These are phyloP conservation scores for Aspergillus wentii DNA, from an alignment of 495 filamentous ascomycete genomes.

Conservation along the genomic window DNA sequence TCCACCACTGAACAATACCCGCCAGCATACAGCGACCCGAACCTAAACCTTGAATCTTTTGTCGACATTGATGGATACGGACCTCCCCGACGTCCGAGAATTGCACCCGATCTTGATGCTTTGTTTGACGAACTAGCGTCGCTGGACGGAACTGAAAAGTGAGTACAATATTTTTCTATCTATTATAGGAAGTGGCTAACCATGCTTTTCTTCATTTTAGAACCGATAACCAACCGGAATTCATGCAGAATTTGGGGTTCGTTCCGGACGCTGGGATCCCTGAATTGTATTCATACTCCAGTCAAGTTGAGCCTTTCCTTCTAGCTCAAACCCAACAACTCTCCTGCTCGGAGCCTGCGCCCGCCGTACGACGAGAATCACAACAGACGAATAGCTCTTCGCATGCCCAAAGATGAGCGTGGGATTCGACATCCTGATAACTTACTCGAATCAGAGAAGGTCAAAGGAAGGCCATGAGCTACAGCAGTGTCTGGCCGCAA, in stretches of 20 bases:
- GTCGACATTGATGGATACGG: constrained; percentile 32
- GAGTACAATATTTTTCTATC: constrained; percentile 6
- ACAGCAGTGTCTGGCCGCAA: no score
- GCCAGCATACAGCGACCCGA: constrained; percentile 24
- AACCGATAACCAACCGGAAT: constrained; percentile 35
- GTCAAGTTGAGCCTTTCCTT: constrained; percentile 35
- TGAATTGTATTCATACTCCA: constrained; percentile 33
- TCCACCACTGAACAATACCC: constrained; percentile 20
- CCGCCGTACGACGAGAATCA: constrained; percentile 20
- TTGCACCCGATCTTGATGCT: constrained; percentile 39
- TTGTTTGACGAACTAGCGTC: constrained; percentile 40
- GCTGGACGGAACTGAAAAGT: constrained; percentile 39
- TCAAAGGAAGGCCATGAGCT: no score
- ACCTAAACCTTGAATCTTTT: constrained; percentile 21
- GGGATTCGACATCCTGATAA: background rate
- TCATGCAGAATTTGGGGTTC: constrained; percentile 42
- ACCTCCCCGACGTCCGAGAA: constrained; percentile 26
- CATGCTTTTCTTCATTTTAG: constrained; percentile 7
- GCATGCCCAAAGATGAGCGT: constrained; percentile 16
- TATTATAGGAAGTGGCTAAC: background rate
- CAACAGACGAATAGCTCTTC: constrained; percentile 12
- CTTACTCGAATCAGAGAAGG: no score
- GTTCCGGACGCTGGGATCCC: constrained; percentile 31
- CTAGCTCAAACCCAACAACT: constrained; percentile 29
- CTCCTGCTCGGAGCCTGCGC: constrained; percentile 13